phyloP scores from a whole-genome alignment of 768 basidiomycete genomes.

The Rubroboletus satanas region DNA sequence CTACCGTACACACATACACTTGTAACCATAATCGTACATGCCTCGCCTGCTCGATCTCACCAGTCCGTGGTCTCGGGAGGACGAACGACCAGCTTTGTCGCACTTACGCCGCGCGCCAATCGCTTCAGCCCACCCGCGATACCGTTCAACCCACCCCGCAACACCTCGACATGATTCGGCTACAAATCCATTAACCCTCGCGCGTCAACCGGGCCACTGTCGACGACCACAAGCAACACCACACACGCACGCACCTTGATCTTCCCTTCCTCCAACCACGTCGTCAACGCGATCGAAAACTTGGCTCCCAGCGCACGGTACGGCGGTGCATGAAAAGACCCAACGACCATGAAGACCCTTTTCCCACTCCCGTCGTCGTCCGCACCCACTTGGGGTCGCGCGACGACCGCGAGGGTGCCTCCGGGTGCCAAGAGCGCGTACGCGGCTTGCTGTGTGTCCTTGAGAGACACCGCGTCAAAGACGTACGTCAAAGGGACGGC shows the following conservation, averaged over 20 bases:
- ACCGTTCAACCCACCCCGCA: slow-evolving; percentile 36
- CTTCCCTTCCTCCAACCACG: slow-evolving; percentile 12
- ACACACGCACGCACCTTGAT: slow-evolving; percentile 19
- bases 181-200: slow-evolving; percentile 1
- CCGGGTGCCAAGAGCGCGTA: slow-evolving; percentile 28
- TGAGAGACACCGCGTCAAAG: slow-evolving; percentile 30
- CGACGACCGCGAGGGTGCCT: slow-evolving; percentile 25
- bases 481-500: slow-evolving; percentile 1
- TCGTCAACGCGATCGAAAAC: slow-evolving; percentile 9
- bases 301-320: slow-evolving; percentile 4
- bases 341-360: neutral
- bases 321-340: slow-evolving; percentile 1
- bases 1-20: neutral
- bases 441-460: slow-evolving; percentile 31
- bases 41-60: too few species aligned
- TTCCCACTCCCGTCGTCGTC: slow-evolving; percentile 2
- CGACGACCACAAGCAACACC: neutral
- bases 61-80: neutral
- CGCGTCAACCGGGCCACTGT: neutral
- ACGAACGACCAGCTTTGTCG: slow-evolving; percentile 35
- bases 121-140: slow-evolving; percentile 30
- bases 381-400: neutral
- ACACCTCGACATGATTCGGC: slow-evolving; percentile 38
- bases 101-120: slow-evolving; percentile 34
- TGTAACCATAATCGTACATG: slow-evolving; percentile 10